Evolutionary conservation across 768 basidiomycete genomes (phyloP), one percentile per base, ranked within the genome.

Genomic region (Tulasnella sp.): DNA sequence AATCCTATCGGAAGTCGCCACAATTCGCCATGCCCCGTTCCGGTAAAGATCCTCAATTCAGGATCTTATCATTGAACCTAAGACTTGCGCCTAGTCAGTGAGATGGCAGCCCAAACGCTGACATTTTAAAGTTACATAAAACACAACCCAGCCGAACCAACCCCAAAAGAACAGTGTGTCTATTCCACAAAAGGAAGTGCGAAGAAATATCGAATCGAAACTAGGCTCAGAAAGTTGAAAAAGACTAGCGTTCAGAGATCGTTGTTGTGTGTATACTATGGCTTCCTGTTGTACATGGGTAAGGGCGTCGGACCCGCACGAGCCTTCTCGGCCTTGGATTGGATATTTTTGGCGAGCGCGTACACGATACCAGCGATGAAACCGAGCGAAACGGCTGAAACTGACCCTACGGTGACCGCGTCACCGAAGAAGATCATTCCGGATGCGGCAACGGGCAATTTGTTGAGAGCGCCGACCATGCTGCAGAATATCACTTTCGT

Each of bases 391-490:
- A 99, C 88, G 39, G 95, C 94, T 12, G 91, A 90, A 65, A 98
- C 90, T 19, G 93, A 95, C 59, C 95, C 92, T 67, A 89, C 78
- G 8, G 93, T 97, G 62, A 93, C 89, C 32, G 88, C 81, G 79
- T 99, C 95, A 52, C 94, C 94, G 78, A 97, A 97, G 82, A 97
- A 97, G 74, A 99, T 80, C 90, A 99, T 93, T 29, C 97, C 97
- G n/a, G 95, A 97, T 16, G 94, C 95, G 7, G 97, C 97, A 64
- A 99, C 94, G 41, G 97, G 97, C 22, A 99, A 84, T 83, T 98
- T 98, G 83, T 98, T 98, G 76, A 98, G 81, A 0, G 95, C 95
- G 12, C 95, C 95, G 71, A 97, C 94, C 95, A 98, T 98, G 76
- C 91, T 94, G 75, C 64, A 52, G 73, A 62, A 69, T 62, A 9